These are phyloP conservation scores for Geotrichum reessii DNA, from an alignment of 1,139 yeast species.

Conservation along the genomic window DNA sequence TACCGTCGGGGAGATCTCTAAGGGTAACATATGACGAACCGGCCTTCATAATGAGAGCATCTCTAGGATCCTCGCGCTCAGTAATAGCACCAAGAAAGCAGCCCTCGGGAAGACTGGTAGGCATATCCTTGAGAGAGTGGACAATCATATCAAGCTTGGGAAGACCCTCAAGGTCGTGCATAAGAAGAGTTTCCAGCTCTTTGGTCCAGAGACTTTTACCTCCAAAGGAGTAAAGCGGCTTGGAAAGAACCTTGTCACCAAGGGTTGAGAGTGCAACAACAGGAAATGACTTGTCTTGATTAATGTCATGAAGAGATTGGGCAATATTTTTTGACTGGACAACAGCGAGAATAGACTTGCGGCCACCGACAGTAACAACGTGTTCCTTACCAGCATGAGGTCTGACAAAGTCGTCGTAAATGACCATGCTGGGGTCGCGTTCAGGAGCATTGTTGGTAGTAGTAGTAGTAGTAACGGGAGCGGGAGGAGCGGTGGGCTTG, in stretches of 20 bases:
- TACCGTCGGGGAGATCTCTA: conserved; percentile 72
- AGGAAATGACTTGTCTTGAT: conserved; percentile 57
- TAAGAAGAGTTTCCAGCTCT: conserved; percentile 75
- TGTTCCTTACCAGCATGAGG: conserved; percentile 11
- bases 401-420: conserved; percentile 15
- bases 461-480: too few relatives aligned
- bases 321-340: conserved; percentile 77
- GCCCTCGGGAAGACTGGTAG: conserved; percentile 83
- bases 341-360: conserved; percentile 82
- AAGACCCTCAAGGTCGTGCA: conserved; percentile 55
- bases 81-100: conserved; percentile 85
- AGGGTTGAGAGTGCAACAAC: conserved; percentile 77
- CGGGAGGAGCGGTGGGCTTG: not conserved
- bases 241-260: conserved; percentile 81
- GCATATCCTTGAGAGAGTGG: conserved; percentile 93
- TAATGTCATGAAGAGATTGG: conserved; percentile 44
- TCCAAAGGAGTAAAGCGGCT: conserved; percentile 89
- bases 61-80: conserved; percentile 85
- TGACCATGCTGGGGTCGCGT: conserved; percentile 18
- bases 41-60: conserved; percentile 77
- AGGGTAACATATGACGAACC: conserved; percentile 59
- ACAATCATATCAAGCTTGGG: conserved; percentile 82
- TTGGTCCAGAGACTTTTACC: conserved; percentile 96
- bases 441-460: conserved; percentile 16
- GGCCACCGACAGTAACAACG: conserved; percentile 60